Base-by-base conservation (phyloP, 192 early-diverging fungal genomes). In the Chytriomyces sp. region DNA sequence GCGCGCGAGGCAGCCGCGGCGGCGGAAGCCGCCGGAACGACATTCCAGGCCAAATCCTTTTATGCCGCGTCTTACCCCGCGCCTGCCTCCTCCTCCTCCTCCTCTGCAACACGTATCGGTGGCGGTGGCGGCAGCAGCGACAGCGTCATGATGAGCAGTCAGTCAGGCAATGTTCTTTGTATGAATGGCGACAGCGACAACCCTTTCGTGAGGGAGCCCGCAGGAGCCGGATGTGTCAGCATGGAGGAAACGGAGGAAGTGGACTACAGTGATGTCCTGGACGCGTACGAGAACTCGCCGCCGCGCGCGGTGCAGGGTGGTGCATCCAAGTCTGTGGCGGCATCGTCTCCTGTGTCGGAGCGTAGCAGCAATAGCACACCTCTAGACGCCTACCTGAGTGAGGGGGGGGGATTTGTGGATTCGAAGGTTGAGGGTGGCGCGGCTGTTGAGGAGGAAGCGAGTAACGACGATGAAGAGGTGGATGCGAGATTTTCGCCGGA, bases 201-300 rank as follows among this genome's bases (percentile, higher is more conserved):
- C n/a, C 44, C n/a, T n/a, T 12, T 8, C 8, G 10, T 49, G 44
- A 12, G 10, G 44, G 44, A 49, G 8, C 44, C 8, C 44, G 8
- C 44, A 49, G 8, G 8, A n/a, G 44, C n/a, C n/a, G n/a, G n/a
- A n/a, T n/a, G n/a, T 49, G 8, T 49, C 55, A 26, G 26, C 8
- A 26, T 7, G 19, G 32, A 60, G 8, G 59, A 33, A n/a, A 31
- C 6, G 28, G 22, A 32, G 30, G 40, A 64, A 38, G 39, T 26
- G 7, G 63, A 64, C 30, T 64, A 49, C 22, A 44, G 25, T 64
- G 63, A 64, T 34, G 39, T 64, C 5, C 19, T 64, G 37, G 63
- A 64, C 28, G 63, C 63, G 7, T 64, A 64, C 40, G 63, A 64
- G 49, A 28, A 14, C 22, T 64, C 63, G 17, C 44, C 44, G 14